Base-by-base conservation (phyloP, 805 yeast genomes). In the Metschnikowia henanensis region DNA sequence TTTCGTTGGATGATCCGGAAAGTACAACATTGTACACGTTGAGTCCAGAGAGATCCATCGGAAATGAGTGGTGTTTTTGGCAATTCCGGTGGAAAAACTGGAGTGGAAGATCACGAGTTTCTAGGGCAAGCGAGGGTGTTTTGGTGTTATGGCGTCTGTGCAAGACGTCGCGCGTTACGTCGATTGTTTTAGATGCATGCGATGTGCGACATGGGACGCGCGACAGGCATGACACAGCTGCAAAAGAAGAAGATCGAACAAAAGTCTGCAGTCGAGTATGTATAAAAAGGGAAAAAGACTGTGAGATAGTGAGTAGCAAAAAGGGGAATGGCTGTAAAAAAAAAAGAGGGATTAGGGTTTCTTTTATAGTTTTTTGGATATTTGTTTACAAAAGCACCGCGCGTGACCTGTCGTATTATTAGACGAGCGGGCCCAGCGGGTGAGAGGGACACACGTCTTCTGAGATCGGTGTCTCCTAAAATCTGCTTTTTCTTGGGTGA, bases 1-100 rank as follows among this genome's bases (percentile, higher is more conserved):
- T 23, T 28, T 31, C 37, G 16, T 45, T 45, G 5, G 30, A 32
- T 5, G 46, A 10, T 21, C 53, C 53, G 16, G 40, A 26, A 12
- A 51, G 42, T 17, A 50, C 46, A 19, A 41, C 35, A 16, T 31
- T 35, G 36, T 50, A 49, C 30, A 53, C 43, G 18, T 39, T 32
- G 20, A 41, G 41, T 30, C 57, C 57, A 13, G 55, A 43, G 18
- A 50, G 43, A 37, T 45, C 52, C 57, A 53, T 51, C 21, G 6
- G 25, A 6, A 6, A 21, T 19, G 10, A 4, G 6, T 17, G 18
- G 18, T 35, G n/a, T n/a, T n/a, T n/a, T n/a, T n/a, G n/a, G n/a
- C n/a, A n/a, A n/a, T n/a, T n/a, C n/a, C n/a, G n/a, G n/a, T n/a
- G n/a, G n/a, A n/a, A n/a, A n/a, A n/a, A n/a, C n/a, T n/a, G n/a